Evolutionary conservation across 2,329 filamentous ascomycete genomes (phyloP).

Genomic region (Apiospora pterosperma): DNA sequence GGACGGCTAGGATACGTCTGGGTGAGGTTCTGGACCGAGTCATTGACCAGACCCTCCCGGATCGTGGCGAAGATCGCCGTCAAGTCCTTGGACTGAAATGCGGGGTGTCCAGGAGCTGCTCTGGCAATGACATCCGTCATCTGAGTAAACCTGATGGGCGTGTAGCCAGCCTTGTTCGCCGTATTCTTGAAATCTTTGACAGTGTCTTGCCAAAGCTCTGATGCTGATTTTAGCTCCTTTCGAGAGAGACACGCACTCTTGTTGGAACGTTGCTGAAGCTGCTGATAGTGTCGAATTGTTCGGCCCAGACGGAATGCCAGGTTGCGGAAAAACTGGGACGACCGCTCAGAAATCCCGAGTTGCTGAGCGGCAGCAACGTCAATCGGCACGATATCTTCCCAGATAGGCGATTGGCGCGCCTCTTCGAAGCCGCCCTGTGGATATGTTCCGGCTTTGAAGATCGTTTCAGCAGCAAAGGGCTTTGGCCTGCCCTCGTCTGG

Average conservation of each 20-base stretch:
- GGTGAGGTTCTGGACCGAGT: constrained; percentile 39
- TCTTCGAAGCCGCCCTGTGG: not conserved
- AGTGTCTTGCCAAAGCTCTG: not conserved
- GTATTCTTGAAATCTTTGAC: not conserved
- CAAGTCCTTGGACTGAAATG: constrained; percentile 12
- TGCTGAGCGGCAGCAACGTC: constrained; percentile 14
- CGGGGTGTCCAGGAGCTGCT: constrained; percentile 16
- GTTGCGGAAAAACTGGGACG: constrained; percentile 27
- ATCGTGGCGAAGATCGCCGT: constrained; percentile 24
- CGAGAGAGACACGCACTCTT: not conserved
- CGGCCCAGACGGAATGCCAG: constrained; percentile 37
- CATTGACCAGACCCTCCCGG: constrained; percentile 37
- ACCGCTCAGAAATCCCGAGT: constrained; percentile 20
- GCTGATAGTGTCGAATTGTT: constrained; percentile 24
- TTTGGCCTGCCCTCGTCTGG: not conserved
- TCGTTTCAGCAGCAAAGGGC: not conserved
- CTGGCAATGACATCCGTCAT: not conserved
- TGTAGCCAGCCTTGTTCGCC: not conserved
- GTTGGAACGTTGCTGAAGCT: constrained; percentile 12
- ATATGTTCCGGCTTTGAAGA: not conserved
- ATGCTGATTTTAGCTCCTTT: not conserved
- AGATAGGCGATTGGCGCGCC: constrained; percentile 17
- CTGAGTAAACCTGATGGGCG: not conserved
- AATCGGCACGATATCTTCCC: constrained; percentile 22
- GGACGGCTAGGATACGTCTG: constrained; percentile 37